Percentiles rank a stretch among this genome's conserved stretches.
These are phyloP conservation scores for Kuraishia piskuri DNA, from an alignment of 805 yeast species.

Conservation along the genomic window DNA sequence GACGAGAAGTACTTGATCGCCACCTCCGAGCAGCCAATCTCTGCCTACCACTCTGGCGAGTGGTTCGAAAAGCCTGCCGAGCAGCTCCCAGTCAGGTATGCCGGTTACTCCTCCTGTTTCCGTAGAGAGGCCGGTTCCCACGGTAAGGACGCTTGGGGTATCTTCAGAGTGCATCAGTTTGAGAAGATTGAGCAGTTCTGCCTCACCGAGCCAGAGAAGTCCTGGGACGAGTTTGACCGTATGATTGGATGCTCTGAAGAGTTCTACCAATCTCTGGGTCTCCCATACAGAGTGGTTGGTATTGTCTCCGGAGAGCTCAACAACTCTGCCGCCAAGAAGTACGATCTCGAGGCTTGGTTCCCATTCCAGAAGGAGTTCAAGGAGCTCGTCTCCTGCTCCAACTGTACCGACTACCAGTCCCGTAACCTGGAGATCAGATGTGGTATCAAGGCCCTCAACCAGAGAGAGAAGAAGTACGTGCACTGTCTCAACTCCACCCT, in stretches of 20 bases:
- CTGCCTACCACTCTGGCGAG: slow-evolving; percentile 94
- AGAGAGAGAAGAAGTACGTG: slow-evolving; percentile 93
- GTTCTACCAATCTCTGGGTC: slow-evolving; percentile 82
- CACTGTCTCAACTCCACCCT: slow-evolving; percentile 97
- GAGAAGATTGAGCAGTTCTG: slow-evolving; percentile 97
- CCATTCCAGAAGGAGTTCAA: slow-evolving; percentile 98
- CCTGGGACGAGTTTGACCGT: slow-evolving; percentile 95
- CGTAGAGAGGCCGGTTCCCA: slow-evolving; percentile 99
- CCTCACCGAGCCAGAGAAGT: slow-evolving; percentile 93
- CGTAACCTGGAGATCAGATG: slow-evolving; percentile 98
- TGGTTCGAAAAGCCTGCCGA: slow-evolving; percentile 98
- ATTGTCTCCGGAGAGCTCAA: slow-evolving; percentile 98
- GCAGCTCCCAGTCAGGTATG: slow-evolving; percentile 94
- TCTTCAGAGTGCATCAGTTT: slow-evolving; percentile 96
- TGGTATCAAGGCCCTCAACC: slow-evolving; percentile 93
- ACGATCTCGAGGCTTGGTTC: slow-evolving; percentile 99
- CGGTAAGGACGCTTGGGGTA: slow-evolving; percentile 99
- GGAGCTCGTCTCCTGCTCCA: slow-evolving; percentile 96
- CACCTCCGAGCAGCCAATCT: slow-evolving; percentile 97
- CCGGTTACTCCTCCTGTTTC: slow-evolving; percentile 98
- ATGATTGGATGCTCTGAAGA: slow-evolving; percentile 91
- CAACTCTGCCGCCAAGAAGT: slow-evolving; percentile 98
- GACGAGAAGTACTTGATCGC: slow-evolving; percentile 98
- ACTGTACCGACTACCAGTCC: slow-evolving; percentile 98
- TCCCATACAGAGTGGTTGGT: slow-evolving; percentile 96